Conservation (phyloP, 2,329 filamentous ascomycete genomes). For the Biscogniauxia marginata region DNA sequence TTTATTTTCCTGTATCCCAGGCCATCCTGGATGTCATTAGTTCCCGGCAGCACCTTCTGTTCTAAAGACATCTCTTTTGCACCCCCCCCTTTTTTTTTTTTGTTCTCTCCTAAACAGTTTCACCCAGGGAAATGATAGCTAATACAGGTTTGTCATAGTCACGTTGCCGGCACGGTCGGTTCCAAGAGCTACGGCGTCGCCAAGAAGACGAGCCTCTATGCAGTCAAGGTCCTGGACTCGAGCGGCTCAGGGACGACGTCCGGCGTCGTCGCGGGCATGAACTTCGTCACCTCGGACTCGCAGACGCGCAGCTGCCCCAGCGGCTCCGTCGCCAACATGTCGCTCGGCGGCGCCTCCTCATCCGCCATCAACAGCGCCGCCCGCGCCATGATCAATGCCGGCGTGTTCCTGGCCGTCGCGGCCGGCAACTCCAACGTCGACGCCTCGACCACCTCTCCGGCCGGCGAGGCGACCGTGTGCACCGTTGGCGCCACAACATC, state of each 20-base stretch:
- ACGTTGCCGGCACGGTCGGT: conserved; percentile 27
- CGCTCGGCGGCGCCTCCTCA: conserved; percentile 47
- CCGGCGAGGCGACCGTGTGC: conserved; percentile 45
- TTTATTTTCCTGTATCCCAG: not conserved
- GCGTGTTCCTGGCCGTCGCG: conserved; percentile 53
- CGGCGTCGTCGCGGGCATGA: conserved; percentile 33
- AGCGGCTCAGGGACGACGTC: conserved; percentile 28
- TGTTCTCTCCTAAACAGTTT: not conserved
- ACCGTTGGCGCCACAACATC: conserved; percentile 52
- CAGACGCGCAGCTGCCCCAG: conserved; percentile 37
- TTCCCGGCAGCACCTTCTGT: too few species aligned
- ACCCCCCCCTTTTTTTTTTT: too few species aligned
- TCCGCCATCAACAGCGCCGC: conserved; percentile 51
- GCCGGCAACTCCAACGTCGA: conserved; percentile 52
- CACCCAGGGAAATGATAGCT: not conserved
- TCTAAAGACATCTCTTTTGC: too few species aligned
- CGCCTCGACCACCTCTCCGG: conserved; percentile 44
- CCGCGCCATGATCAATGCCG: conserved; percentile 42
- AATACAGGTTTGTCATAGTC: not conserved
- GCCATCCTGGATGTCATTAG: too few species aligned
- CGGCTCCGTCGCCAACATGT: conserved; percentile 55
- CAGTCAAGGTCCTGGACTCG: conserved; percentile 45
- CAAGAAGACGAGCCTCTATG: conserved; percentile 41
- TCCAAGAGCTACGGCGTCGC: conserved; percentile 45
- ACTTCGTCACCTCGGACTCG: conserved; percentile 46